These are phyloP conservation scores for Fraxinus sp. DNA, from an alignment of 305 asterid species.

Conservation along the genomic window DNA sequence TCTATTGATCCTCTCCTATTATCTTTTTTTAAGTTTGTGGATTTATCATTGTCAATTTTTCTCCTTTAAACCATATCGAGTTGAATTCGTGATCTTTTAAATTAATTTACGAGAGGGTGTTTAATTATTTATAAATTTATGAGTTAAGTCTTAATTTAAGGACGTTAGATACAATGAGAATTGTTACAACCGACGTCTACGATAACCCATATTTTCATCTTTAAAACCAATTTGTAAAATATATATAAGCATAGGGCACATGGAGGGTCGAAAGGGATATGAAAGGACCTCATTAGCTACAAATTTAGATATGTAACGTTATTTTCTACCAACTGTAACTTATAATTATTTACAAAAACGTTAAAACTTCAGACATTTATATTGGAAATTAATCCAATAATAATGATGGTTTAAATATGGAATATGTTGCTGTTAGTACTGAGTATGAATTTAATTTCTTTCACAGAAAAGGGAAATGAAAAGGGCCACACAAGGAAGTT, in stretches of 20 bases:
- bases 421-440: neutral
- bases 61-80: neutral
- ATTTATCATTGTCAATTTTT: neutral
- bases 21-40: neutral
- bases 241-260: too few relatives aligned
- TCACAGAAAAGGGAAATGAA: neutral
- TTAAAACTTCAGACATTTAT: neutral
- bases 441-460: neutral
- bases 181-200: too few relatives aligned
- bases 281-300: neutral
- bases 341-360: neutral
- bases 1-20: neutral
- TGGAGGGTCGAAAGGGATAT: neutral
- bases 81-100: neutral
- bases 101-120: neutral
- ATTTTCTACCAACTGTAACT: neutral
- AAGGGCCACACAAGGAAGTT: neutral
- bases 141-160: too few relatives aligned
- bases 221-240: too few relatives aligned
- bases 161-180: neutral
- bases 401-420: neutral
- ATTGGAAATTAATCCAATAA: neutral
- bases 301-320: neutral
- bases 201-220: too few relatives aligned
- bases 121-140: too few relatives aligned